Conservation (phyloP, 2,329 filamentous ascomycete species). For the Pseudogymnoascus destructans region DNA sequence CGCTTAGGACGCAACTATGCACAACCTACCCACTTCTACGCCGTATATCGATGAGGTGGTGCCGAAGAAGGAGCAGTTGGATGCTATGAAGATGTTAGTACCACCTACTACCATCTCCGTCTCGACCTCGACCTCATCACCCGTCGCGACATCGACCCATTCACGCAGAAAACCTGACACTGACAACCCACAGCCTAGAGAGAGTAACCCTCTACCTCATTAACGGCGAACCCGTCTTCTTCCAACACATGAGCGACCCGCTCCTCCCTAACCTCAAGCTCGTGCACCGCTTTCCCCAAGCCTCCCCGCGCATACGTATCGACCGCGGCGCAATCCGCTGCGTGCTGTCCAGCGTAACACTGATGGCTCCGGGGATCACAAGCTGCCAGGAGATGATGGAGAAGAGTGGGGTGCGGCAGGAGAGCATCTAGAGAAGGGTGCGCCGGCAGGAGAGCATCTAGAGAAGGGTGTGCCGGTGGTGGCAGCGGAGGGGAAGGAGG, state of each 20-base stretch:
- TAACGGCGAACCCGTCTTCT: slow-evolving; percentile 71
- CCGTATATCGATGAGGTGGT: slow-evolving; percentile 88
- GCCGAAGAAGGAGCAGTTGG: slow-evolving; percentile 85
- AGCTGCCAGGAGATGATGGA: slow-evolving; percentile 45
- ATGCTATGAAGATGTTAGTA: slow-evolving; percentile 67
- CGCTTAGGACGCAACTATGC: slow-evolving; percentile 68
- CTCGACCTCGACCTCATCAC: background rate
- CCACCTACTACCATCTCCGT: background rate
- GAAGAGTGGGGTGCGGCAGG: slow-evolving; percentile 31
- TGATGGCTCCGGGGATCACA: slow-evolving; percentile 93
- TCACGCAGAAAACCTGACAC: background rate
- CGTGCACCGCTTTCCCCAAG: slow-evolving; percentile 77
- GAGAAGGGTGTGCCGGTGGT: too few species aligned
- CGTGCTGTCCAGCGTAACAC: slow-evolving; percentile 79
- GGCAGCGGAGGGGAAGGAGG: slow-evolving; percentile 83
- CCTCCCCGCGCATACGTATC: slow-evolving; percentile 78
- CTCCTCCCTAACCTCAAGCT: slow-evolving; percentile 80
- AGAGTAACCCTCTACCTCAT: slow-evolving; percentile 80
- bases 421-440: slow-evolving; percentile 62
- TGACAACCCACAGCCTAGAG: slow-evolving; percentile 47
- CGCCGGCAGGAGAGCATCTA: too few species aligned
- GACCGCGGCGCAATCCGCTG: slow-evolving; percentile 95
- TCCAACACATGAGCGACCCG: slow-evolving; percentile 61
- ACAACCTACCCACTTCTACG: slow-evolving; percentile 69
- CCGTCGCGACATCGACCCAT: background rate